Evolutionary conservation across 2,329 filamentous ascomycete species (phyloP).

Genomic region (Pyricularia sp.): DNA sequence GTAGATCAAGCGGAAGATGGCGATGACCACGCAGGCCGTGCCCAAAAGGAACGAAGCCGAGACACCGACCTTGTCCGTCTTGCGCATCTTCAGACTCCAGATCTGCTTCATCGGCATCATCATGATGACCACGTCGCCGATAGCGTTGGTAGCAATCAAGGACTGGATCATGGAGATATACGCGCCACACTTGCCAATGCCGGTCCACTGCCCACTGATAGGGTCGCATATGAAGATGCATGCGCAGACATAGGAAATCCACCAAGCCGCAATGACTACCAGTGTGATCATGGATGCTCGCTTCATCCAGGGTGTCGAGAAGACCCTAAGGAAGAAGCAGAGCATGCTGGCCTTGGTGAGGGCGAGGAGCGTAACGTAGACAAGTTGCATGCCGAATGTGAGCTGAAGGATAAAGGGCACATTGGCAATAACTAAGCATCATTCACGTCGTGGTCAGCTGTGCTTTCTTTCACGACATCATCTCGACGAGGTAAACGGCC

Average conservation of each 20-base stretch:
- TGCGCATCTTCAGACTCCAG: conserved; percentile 26
- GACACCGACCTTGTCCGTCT: conserved; percentile 25
- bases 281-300: conserved; percentile 19
- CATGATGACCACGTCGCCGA: conserved; percentile 28
- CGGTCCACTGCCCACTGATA: conserved; percentile 14
- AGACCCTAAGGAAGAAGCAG: conserved; percentile 32
- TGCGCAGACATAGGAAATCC: conserved; percentile 15
- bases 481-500: neutral
- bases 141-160: conserved; percentile 25
- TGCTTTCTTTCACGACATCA: neutral
- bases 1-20: conserved; percentile 27
- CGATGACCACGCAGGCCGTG: conserved; percentile 26
- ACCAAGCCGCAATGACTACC: conserved; percentile 16
- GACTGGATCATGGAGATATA: conserved; percentile 26
- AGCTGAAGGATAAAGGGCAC: conserved; percentile 16
- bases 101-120: conserved; percentile 26
- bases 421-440: conserved; percentile 15
- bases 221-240: conserved; percentile 21
- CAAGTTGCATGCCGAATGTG: conserved; percentile 26
- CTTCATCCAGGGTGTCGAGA: conserved; percentile 21
- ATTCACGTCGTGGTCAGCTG: conserved; percentile 6
- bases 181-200: conserved; percentile 18
- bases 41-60: conserved; percentile 25
- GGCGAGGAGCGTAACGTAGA: conserved; percentile 22
- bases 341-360: conserved; percentile 29